A percentile compares a stretch with the other conserved stretches of the same genome.
These are phyloP conservation scores for Sphagnum magellanicum DNA, from an alignment of 228 moss, liverwort and hornwort species.

Conservation along the genomic window DNA sequence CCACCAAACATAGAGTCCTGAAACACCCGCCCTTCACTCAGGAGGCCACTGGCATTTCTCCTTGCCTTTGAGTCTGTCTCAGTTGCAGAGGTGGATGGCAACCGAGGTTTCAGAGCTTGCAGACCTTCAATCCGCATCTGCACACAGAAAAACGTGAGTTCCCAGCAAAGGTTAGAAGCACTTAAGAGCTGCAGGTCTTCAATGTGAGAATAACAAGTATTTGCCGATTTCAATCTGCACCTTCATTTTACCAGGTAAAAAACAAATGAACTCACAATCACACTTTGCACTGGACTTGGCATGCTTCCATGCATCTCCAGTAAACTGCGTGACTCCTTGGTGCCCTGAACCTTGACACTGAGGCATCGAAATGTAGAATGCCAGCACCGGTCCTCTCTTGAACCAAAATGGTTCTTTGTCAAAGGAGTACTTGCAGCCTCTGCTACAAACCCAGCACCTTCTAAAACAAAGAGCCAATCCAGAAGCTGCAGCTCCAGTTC, in stretches of 20 bases:
- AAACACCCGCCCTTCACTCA: not conserved
- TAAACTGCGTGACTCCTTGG: constrained; percentile 35
- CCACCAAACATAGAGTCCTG: not conserved
- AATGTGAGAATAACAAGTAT: not conserved
- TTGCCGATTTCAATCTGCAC: not conserved
- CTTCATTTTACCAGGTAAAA: not conserved
- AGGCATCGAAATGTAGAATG: constrained; percentile 93
- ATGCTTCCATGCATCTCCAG: constrained; percentile 23
- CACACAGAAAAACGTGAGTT: not conserved
- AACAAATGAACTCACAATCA: constrained; percentile 47
- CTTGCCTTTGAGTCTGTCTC: constrained; percentile 9
- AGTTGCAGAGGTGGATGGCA: constrained; percentile 13
- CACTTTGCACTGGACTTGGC: constrained; percentile 68
- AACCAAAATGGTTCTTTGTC: constrained; percentile 15
- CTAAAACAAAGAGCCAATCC: constrained; percentile 97
- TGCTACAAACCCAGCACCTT: constrained; percentile 58
- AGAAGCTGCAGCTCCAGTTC: constrained; percentile 88
- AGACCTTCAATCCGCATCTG: constrained; percentile 95
- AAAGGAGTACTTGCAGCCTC: constrained; percentile 23
- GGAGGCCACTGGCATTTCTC: constrained; percentile 4
- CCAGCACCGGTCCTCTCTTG: constrained; percentile 83
- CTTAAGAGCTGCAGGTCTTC: not conserved
- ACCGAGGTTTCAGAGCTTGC: constrained; percentile 77
- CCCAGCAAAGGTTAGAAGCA: not conserved
- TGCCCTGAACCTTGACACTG: constrained; percentile 69